phyloP scores from a whole-genome alignment of 129 eudicot species.

The Lactuca sativa region DNA sequence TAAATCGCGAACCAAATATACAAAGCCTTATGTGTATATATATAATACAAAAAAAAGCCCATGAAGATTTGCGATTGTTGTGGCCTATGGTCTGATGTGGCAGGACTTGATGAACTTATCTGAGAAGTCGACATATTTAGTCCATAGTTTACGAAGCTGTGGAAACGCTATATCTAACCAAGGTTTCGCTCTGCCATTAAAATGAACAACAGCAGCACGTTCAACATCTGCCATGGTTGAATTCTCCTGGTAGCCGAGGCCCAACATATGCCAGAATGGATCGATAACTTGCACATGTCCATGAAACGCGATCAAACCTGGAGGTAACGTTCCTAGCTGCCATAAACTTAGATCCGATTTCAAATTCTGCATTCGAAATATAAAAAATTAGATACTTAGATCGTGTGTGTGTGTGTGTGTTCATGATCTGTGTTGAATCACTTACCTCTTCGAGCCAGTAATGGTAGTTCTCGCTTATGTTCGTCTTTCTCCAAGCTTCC shows the following conservation, averaged over 20 bases:
- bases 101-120: constrained; percentile 83
- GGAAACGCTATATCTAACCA: constrained; percentile 97
- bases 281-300: constrained; percentile 74
- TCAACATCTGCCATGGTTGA: constrained; percentile 67
- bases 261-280: constrained; percentile 95
- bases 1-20: not conserved
- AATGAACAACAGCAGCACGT: constrained; percentile 84
- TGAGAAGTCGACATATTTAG: constrained; percentile 71
- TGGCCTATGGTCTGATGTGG: constrained; percentile 49
- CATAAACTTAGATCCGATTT: constrained; percentile 91
- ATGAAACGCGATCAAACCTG: constrained; percentile 92
- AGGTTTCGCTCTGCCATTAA: constrained; percentile 94
- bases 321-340: constrained; percentile 97
- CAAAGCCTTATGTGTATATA: constrained; percentile 21
- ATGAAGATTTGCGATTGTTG: not conserved
- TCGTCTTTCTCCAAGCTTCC: constrained; percentile 85
- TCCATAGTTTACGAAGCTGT: constrained; percentile 63
- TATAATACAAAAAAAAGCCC: constrained; percentile 10
- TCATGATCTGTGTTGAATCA: not conserved
- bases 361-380: constrained; percentile 64
- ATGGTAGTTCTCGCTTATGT: constrained; percentile 75
- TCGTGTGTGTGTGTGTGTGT: constrained; percentile 11
- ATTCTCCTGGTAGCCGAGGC: constrained; percentile 92
- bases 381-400: not conserved
- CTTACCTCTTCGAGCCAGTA: constrained; percentile 79